A percentile compares a stretch with the other conserved stretches of the same genome.
These are phyloP conservation scores for Peniophora sp. DNA, from an alignment of 1,284 basidiomycete genomes.

Conservation along the genomic window DNA sequence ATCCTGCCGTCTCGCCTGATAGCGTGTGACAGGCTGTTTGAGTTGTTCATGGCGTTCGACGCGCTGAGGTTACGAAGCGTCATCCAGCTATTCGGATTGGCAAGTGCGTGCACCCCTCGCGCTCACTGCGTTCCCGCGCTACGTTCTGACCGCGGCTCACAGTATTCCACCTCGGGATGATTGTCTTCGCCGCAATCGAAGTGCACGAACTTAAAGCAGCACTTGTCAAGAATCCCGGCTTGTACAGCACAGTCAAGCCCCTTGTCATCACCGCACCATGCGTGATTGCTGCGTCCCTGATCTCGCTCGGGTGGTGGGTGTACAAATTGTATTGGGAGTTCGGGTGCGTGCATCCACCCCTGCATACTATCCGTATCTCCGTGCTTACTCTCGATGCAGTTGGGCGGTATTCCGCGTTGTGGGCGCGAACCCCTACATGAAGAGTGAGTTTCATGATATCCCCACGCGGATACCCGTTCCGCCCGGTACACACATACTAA, in stretches of 20 bases:
- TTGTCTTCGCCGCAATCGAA: slow-evolving; percentile 69
- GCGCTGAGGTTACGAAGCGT: slow-evolving; percentile 67
- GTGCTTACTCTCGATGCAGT: slow-evolving; percentile 23
- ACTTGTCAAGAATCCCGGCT: slow-evolving; percentile 28
- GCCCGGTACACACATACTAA: background rate
- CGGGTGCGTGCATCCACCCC: slow-evolving; percentile 25
- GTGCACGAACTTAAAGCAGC: slow-evolving; percentile 61
- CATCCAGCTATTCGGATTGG: slow-evolving; percentile 68
- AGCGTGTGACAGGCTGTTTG: slow-evolving; percentile 48
- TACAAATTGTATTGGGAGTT: slow-evolving; percentile 36
- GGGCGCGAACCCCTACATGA: slow-evolving; percentile 73
- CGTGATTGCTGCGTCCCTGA: slow-evolving; percentile 29
- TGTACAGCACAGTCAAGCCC: slow-evolving; percentile 38
- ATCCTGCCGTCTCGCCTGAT: slow-evolving; percentile 1
- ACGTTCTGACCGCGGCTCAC: background rate
- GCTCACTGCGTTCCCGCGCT: background rate
- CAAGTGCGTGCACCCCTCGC: slow-evolving; percentile 34
- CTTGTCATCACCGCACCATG: slow-evolving; percentile 33
- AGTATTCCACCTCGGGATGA: slow-evolving; percentile 70
- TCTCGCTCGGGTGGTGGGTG: slow-evolving; percentile 29
- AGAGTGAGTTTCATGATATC: slow-evolving; percentile 40
- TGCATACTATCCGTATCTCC: background rate
- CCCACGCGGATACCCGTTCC: too few species aligned
- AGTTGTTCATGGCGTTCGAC: slow-evolving; percentile 66
- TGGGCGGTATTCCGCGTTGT: slow-evolving; percentile 85